Percentiles rank a stretch among this genome's conserved stretches.
phyloP scores from a whole-genome alignment of 306 rosid genomes.

The apple (Malus domestica) region ASM211411v1 NC_041790.1:31002001-31002500 shows the following conservation, averaged over 20 bases:
- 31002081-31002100: too few relatives aligned
- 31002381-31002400: constrained; percentile 21
- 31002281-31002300: neutral
- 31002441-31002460: neutral
- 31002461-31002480: constrained; percentile 1
- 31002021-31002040: too few relatives aligned
- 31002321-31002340: neutral
- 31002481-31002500: neutral
- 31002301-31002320: neutral
- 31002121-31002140: neutral
- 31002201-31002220: neutral
- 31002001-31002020: too few relatives aligned
- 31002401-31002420: constrained; percentile 2
- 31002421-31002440: neutral
- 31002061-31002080: too few relatives aligned
- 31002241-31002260: neutral
- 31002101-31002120: too few relatives aligned
- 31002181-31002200: constrained; percentile 29
- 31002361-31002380: neutral
- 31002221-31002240: neutral
- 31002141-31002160: neutral
- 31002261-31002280: neutral
- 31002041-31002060: too few relatives aligned
- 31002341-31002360: constrained; percentile 12
- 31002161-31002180: constrained; percentile 8